Evolutionary conservation across 2,329 filamentous ascomycete species (phyloP).

Genomic region (Metarhizium anisopliae): DNA sequence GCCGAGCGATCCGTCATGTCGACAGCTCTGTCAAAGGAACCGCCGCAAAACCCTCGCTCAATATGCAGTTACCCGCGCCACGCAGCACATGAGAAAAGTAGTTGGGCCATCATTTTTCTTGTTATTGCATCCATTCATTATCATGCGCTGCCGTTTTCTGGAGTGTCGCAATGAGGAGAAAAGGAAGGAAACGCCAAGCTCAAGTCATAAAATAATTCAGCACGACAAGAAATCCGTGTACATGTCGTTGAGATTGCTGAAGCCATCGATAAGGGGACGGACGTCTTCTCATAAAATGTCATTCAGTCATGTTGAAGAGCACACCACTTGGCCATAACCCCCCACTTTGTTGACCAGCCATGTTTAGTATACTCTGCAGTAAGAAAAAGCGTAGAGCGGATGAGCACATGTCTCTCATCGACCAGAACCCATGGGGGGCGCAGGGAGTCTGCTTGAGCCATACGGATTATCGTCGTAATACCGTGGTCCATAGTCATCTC

Average conservation of each 20-base stretch:
- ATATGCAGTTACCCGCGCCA: neutral
- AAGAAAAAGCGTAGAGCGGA: neutral
- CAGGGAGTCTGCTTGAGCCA: conserved; percentile 28
- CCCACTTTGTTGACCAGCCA: neutral
- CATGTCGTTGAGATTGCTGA: neutral
- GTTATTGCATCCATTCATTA: neutral
- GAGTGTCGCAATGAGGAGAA: neutral
- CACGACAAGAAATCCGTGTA: neutral
- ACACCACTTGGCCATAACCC: neutral
- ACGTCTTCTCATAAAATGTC: neutral
- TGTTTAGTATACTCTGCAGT: neutral
- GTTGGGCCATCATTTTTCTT: neutral
- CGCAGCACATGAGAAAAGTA: neutral
- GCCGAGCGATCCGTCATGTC: neutral
- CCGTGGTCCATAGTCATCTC: conserved; percentile 32
- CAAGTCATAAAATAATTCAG: neutral
- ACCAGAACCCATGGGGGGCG: conserved; percentile 17
- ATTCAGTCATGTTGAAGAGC: neutral
- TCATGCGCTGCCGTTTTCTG: neutral
- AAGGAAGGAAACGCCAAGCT: neutral
- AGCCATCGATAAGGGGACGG: neutral
- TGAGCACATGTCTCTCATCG: conserved; percentile 1
- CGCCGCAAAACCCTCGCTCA: neutral
- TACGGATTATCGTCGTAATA: conserved; percentile 41
- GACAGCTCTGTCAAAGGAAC: neutral